Evolutionary conservation across 1,284 basidiomycete species (phyloP).

Genomic region (Meira nashicola): DNA sequence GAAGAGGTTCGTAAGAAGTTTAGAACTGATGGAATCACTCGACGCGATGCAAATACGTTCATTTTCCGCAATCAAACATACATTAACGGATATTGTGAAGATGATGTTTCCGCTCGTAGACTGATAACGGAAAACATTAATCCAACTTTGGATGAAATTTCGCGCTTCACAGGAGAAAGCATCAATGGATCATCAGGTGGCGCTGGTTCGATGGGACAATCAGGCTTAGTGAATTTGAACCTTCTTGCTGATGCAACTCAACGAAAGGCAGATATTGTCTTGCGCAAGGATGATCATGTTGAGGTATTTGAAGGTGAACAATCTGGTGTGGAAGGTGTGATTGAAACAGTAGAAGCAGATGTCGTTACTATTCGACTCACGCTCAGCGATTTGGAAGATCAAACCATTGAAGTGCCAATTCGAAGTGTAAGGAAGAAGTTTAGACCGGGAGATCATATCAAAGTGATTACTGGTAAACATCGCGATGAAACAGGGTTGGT

Average conservation of each 20-base stretch:
- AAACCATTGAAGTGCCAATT: conserved; percentile 76
- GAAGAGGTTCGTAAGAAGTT: conserved; percentile 87
- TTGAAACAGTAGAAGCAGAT: conserved; percentile 82
- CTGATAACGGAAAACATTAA: conserved; percentile 84
- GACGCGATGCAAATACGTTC: conserved; percentile 31
- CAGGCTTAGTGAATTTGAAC: conserved; percentile 63
- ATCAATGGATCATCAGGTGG: conserved; percentile 17
- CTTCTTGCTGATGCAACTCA: conserved; percentile 81
- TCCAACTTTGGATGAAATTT: conserved; percentile 92
- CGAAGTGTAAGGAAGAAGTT: conserved; percentile 88
- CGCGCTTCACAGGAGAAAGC: conserved; percentile 67
- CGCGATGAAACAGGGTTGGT: conserved; percentile 93
- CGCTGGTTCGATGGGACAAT: conserved; percentile 21
- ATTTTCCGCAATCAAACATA: conserved; percentile 85
- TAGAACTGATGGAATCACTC: conserved; percentile 62
- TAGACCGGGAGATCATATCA: conserved; percentile 95
- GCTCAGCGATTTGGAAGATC: conserved; percentile 75
- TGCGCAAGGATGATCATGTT: conserved; percentile 96
- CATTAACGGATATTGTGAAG: conserved; percentile 90
- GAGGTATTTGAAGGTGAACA: conserved; percentile 98
- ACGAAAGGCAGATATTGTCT: conserved; percentile 76
- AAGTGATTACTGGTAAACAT: conserved; percentile 93
- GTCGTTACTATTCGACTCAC: conserved; percentile 72
- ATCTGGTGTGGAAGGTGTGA: conserved; percentile 81
- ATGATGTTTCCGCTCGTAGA: conserved; percentile 80